These are phyloP conservation scores for Byssochlamys sp. DNA, from an alignment of 2,329 filamentous ascomycete species.

Conservation along the genomic window DNA sequence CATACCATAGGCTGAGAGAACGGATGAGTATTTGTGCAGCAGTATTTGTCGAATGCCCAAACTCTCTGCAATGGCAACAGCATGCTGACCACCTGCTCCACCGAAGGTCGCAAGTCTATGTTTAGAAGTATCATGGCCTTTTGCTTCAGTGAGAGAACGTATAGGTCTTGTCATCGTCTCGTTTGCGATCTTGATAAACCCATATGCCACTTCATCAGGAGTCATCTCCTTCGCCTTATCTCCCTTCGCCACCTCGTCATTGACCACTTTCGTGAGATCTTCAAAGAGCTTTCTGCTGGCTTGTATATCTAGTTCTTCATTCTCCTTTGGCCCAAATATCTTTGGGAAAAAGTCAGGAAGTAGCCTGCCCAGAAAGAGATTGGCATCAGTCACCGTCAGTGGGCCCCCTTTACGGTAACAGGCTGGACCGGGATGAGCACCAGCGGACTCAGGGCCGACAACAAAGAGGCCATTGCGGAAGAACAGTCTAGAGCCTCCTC, in stretches of 20 bases:
- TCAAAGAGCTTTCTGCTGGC: constrained; percentile 67
- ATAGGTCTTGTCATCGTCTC: constrained; percentile 64
- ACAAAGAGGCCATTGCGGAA: constrained; percentile 75
- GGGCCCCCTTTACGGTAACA: constrained; percentile 89
- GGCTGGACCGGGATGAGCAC: constrained; percentile 80
- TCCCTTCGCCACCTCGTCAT: constrained; percentile 57
- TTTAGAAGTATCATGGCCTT: constrained; percentile 77
- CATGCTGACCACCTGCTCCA: constrained; percentile 81
- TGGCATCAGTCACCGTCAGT: constrained; percentile 84
- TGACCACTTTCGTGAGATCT: constrained; percentile 67
- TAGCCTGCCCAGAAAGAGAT: constrained; percentile 74
- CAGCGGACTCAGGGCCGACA: constrained; percentile 82
- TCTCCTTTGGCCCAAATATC: constrained; percentile 84
- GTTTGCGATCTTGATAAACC: constrained; percentile 81
- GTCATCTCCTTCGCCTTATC: constrained; percentile 48
- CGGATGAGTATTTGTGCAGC: constrained; percentile 76
- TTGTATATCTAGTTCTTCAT: constrained; percentile 67
- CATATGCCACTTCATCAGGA: constrained; percentile 75
- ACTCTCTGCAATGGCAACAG: constrained; percentile 76
- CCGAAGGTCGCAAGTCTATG: constrained; percentile 81
- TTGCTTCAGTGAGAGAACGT: constrained; percentile 51
- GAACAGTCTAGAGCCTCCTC: constrained; percentile 60
- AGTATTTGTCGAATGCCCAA: constrained; percentile 74
- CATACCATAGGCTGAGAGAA: constrained; percentile 87
- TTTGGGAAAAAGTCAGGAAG: constrained; percentile 90